Evolutionary conservation across 805 yeast genomes (phyloP).

Genomic region (Candida takata): DNA sequence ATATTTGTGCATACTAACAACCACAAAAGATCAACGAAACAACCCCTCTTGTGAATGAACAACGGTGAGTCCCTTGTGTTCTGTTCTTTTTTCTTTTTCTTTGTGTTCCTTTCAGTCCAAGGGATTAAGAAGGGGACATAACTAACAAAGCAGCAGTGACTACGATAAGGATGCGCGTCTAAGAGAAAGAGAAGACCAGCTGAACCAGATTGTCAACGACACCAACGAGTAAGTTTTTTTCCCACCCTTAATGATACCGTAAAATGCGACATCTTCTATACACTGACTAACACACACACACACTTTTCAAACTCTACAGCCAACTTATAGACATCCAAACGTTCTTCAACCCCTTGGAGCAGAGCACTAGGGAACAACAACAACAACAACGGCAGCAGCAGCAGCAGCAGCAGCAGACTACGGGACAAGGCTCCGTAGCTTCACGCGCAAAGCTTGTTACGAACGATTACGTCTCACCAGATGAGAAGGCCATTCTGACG

Average conservation of each 20-base stretch:
- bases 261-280: not conserved
- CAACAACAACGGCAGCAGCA: too few relatives aligned
- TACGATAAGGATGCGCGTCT: constrained; percentile 19
- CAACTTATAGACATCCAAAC: constrained; percentile 20
- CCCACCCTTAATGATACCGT: too few relatives aligned
- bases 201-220: constrained; percentile 40
- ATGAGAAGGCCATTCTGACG: constrained; percentile 10
- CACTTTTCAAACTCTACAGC: too few relatives aligned
- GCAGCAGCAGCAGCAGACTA: too few relatives aligned
- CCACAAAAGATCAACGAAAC: constrained; percentile 31
- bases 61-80: constrained; percentile 8
- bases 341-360: constrained; percentile 14
- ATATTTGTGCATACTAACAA: constrained; percentile 19
- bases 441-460: constrained; percentile 10
- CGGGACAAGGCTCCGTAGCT: too few relatives aligned
- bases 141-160: constrained; percentile 4
- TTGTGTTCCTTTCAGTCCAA: too few relatives aligned
- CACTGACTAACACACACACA: constrained; percentile 3
- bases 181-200: constrained; percentile 36
- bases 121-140: not conserved
- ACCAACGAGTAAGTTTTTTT: constrained; percentile 24
- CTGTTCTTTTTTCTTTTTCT: not conserved
- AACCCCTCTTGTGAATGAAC: constrained; percentile 24
- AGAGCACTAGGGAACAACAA: not conserved
- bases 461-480: constrained; percentile 8